Percentiles rank a stretch among this genome's conserved stretches.
Evolutionary conservation across 257 asterid genomes (phyloP).

Genomic region (Plantago elongata): DNA sequence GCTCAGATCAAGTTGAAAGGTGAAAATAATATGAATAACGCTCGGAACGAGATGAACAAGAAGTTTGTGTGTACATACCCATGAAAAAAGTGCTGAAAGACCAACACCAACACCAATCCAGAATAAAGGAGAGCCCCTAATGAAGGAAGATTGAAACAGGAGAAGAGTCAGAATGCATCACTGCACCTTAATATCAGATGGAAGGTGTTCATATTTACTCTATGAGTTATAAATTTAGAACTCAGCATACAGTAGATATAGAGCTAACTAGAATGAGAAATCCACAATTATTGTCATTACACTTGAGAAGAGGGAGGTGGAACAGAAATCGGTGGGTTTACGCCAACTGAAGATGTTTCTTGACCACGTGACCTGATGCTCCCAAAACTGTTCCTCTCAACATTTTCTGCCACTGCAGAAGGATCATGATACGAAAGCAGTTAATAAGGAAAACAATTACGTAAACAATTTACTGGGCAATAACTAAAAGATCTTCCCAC

Average conservation of each 20-base stretch:
- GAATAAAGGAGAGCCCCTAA: slow-evolving; percentile 88
- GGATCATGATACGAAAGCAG: not conserved
- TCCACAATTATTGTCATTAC: slow-evolving; percentile 35
- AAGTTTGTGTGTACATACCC: slow-evolving; percentile 47
- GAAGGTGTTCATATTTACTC: not conserved
- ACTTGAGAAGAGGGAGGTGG: slow-evolving; percentile 66
- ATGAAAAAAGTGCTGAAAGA: slow-evolving; percentile 81
- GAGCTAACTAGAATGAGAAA: slow-evolving; percentile 13
- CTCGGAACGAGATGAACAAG: slow-evolving; percentile 7
- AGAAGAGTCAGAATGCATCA: slow-evolving; percentile 15
- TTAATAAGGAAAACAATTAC: not conserved
- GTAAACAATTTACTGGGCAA: not conserved
- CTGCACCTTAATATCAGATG: too few species aligned
- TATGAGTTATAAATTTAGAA: not conserved
- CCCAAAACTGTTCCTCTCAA: slow-evolving; percentile 47
- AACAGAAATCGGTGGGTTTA: slow-evolving; percentile 53
- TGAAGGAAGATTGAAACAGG: slow-evolving; percentile 16
- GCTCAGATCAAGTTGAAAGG: slow-evolving; percentile 11
- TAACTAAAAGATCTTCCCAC: not conserved
- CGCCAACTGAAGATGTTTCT: slow-evolving; percentile 80
- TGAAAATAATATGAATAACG: not conserved
- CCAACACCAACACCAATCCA: slow-evolving; percentile 99
- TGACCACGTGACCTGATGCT: slow-evolving; percentile 56
- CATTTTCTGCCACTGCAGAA: slow-evolving; percentile 41
- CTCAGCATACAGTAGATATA: slow-evolving; percentile 11